Percentiles rank a stretch among this genome's conserved stretches.
Evolutionary conservation across 192 early-diverging fungal species (phyloP).

Genomic region (Allomyces macrogynus): DNA sequence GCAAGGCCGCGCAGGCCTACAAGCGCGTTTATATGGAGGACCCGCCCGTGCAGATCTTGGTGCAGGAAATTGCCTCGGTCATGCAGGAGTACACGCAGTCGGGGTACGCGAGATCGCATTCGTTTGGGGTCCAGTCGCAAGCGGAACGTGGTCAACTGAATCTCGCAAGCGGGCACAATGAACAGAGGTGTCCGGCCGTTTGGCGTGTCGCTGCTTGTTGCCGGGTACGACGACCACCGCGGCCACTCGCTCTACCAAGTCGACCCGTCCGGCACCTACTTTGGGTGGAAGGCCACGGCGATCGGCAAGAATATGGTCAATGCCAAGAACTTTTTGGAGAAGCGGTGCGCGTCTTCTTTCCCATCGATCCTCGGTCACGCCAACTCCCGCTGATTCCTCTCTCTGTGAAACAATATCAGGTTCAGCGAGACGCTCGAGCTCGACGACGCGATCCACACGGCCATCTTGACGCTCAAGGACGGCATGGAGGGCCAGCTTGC

Average conservation of each 20-base stretch:
- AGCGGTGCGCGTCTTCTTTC: slow-evolving; percentile 34
- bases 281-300: slow-evolving; percentile 94
- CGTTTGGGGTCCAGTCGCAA: slow-evolving; percentile 2
- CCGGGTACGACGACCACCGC: slow-evolving; percentile 71
- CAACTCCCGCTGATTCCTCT: neutral
- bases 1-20: slow-evolving; percentile 93
- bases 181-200: slow-evolving; percentile 93
- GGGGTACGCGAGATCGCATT: slow-evolving; percentile 34
- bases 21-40: slow-evolving; percentile 83
- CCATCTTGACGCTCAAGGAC: slow-evolving; percentile 97
- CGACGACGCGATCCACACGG: slow-evolving; percentile 96
- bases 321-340: slow-evolving; percentile 98
- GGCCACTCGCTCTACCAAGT: slow-evolving; percentile 94
- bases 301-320: slow-evolving; percentile 99
- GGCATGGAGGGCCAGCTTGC: slow-evolving; percentile 98
- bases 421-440: slow-evolving; percentile 74
- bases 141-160: no score
- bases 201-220: slow-evolving; percentile 90
- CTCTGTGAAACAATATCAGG: slow-evolving; percentile 22
- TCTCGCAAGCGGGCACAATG: neutral
- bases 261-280: slow-evolving; percentile 96
- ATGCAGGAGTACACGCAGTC: slow-evolving; percentile 99
- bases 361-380: no score
- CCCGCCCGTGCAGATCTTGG: slow-evolving; percentile 82
- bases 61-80: slow-evolving; percentile 86